Evolutionary conservation across 2,329 filamentous ascomycete species (phyloP), one percentile per base, ranked within the genome.

Genomic region (Fusarium marasasianum): DNA sequence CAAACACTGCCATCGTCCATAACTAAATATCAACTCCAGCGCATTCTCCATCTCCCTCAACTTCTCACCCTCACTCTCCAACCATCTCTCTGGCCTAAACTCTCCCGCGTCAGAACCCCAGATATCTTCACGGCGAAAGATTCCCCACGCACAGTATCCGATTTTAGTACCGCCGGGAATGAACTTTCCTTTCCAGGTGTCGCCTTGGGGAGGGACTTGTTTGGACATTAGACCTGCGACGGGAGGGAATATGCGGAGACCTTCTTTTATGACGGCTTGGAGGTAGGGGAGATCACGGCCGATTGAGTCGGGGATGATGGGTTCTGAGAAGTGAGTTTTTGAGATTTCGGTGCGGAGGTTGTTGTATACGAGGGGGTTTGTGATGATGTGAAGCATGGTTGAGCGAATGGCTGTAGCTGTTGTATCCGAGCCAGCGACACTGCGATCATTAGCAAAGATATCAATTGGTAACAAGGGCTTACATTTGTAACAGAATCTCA

Each of bases 371-470:
- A 81, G 81, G 0, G 86, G 86, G 31, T 84, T 86, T n/a, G 84
- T 87, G 29, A 86, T 84, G 63, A 91, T 77, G 76, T 88, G 84
- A 29, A 90, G 83, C 62, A 91, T 71, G 3, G 85, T 88, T 43
- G 85, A 82, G 6, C 89, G 85, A 15, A 91, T 84, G 5, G 85
- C 85, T 1, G 87, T 88, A 1, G 89, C 87, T 0, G 88, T 89
- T 7, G 88, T 90, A 68, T 91, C 89, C 1, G 87, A 88, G 8
- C 89, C 89, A 9, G 88, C 89, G 10, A 89, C 81, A 45, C 84
- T 84, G 51, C 58, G 4, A 50, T 1, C 1, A n/a, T 70, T 41
- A 65, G 56, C 5, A 0, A 9, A 4, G 14, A 5, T n/a, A n/a
- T n/a, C n/a, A n/a, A n/a, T n/a, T n/a, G n/a, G n/a, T n/a, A n/a